phyloP scores from a whole-genome alignment of 2,329 filamentous ascomycete genomes.

The Microdochium nivale region DNA sequence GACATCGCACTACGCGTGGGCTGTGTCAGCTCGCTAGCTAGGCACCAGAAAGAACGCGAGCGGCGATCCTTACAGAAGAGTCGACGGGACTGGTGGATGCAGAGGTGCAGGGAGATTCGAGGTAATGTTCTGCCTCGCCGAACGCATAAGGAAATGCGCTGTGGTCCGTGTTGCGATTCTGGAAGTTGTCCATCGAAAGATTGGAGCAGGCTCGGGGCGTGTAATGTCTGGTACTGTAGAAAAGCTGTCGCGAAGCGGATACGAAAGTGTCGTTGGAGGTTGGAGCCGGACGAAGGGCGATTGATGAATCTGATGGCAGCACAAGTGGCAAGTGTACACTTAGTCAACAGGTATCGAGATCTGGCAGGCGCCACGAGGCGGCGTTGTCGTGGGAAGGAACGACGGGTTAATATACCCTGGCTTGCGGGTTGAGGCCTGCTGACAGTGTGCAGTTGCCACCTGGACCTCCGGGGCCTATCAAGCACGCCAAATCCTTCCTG shows the following conservation, averaged over 20 bases:
- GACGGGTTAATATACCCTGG: neutral
- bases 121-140: conserved; percentile 25
- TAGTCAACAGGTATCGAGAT: neutral
- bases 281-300: too few species aligned
- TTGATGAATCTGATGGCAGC: too few species aligned
- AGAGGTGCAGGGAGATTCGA: conserved; percentile 22
- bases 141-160: conserved; percentile 21
- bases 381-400: neutral
- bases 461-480: too few species aligned
- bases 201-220: too few species aligned
- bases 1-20: conserved; percentile 21
- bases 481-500: too few species aligned
- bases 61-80: conserved; percentile 21
- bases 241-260: too few species aligned
- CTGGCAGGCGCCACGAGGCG: neutral
- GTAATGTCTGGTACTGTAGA: too few species aligned
- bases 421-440: too few species aligned
- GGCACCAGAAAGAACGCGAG: neutral
- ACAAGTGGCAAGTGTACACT: too few species aligned
- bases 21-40: neutral
- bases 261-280: too few species aligned
- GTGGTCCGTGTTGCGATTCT: neutral
- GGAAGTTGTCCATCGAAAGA: neutral
- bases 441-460: neutral
- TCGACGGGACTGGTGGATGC: conserved; percentile 27